phyloP scores from a whole-genome alignment of 164 flowering plant genomes.

The Santalum album region DNA sequence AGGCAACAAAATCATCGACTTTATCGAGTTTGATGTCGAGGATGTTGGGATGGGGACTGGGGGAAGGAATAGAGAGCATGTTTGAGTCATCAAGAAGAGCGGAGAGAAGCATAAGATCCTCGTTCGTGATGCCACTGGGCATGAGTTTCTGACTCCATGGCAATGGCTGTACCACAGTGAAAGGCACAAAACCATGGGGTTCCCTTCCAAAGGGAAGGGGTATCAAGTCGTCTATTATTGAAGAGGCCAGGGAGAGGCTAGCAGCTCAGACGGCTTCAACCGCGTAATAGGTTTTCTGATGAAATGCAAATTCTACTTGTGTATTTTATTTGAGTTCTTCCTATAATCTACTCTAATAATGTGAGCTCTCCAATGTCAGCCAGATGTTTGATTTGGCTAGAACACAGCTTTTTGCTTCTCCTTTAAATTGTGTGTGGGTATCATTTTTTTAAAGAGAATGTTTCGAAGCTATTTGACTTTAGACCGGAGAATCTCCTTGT shows the following conservation, averaged over 20 bases:
- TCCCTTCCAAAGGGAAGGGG: constrained; percentile 53
- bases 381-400: too few species aligned
- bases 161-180: constrained; percentile 40
- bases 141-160: constrained; percentile 43
- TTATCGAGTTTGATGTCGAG: constrained; percentile 48
- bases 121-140: constrained; percentile 33
- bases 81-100: constrained; percentile 43
- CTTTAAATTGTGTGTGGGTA: too few species aligned
- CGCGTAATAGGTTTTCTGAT: neutral
- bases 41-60: constrained; percentile 57
- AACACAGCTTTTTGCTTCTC: too few species aligned
- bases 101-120: constrained; percentile 51
- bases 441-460: too few species aligned
- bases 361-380: too few species aligned
- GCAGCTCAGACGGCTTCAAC: constrained; percentile 19
- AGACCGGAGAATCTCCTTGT: too few species aligned
- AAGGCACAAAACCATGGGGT: constrained; percentile 45
- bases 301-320: too few species aligned
- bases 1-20: constrained; percentile 32
- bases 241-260: constrained; percentile 36
- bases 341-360: too few species aligned
- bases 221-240: constrained; percentile 40
- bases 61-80: constrained; percentile 50
- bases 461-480: too few species aligned
- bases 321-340: too few species aligned